These are phyloP conservation scores for Ceratocystis huliohia DNA, from an alignment of 2,329 filamentous ascomycete genomes.

Conservation along the genomic window DNA sequence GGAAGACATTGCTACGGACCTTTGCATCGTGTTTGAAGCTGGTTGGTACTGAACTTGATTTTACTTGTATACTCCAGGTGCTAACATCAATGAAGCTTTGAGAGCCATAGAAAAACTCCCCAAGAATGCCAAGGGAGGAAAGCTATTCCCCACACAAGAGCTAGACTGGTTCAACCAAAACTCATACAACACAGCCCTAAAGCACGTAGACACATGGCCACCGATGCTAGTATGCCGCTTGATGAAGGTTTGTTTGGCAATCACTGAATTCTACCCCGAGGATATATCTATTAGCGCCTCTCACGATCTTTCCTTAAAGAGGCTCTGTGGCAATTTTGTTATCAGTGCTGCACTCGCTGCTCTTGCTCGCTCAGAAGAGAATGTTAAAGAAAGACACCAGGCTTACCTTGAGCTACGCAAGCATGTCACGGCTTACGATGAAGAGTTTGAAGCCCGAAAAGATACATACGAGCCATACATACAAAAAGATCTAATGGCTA, in stretches of 20 bases:
- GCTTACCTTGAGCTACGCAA: slow-evolving; percentile 49
- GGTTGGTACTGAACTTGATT: slow-evolving; percentile 27
- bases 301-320: slow-evolving; percentile 44
- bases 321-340: slow-evolving; percentile 60
- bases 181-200: slow-evolving; percentile 63
- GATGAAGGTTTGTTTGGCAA: slow-evolving; percentile 38
- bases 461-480: slow-evolving; percentile 15
- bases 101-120: slow-evolving; percentile 32
- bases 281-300: slow-evolving; percentile 32
- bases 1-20: slow-evolving; percentile 31
- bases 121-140: slow-evolving; percentile 32
- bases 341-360: slow-evolving; percentile 40
- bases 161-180: slow-evolving; percentile 77
- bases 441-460: slow-evolving; percentile 18
- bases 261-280: slow-evolving; percentile 40
- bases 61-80: slow-evolving; percentile 8
- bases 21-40: slow-evolving; percentile 40
- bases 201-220: slow-evolving; percentile 43
- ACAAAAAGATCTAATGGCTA: slow-evolving; percentile 42
- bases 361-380: slow-evolving; percentile 39
- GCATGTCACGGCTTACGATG: slow-evolving; percentile 48
- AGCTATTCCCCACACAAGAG: slow-evolving; percentile 49
- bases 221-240: slow-evolving; percentile 44
- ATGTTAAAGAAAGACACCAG: slow-evolving; percentile 40
- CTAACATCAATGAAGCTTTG: slow-evolving; percentile 27